Percentiles rank a stretch among this genome's conserved stretches.
These are phyloP conservation scores for Straminergon stramineum DNA, from an alignment of 225 moss, liverwort and hornwort species.

Conservation along the genomic window DNA sequence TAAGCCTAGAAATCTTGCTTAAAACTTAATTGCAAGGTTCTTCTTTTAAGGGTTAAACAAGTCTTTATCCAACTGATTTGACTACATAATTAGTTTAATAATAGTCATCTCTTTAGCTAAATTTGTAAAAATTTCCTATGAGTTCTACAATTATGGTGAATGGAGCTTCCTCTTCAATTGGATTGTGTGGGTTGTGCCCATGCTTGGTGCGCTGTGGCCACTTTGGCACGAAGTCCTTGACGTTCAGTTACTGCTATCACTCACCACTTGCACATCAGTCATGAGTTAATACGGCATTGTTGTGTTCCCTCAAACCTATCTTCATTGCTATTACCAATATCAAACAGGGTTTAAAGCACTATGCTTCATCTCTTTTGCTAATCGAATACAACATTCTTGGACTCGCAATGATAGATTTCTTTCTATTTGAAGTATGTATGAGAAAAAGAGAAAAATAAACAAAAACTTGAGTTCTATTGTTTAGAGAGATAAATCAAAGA, in stretches of 20 bases:
- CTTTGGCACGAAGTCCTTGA: constrained; percentile 3
- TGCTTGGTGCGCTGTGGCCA: neutral
- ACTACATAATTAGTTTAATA: neutral
- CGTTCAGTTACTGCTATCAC: neutral
- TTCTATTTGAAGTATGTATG: too few species aligned
- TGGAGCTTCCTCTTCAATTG: neutral
- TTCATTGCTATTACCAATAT: neutral
- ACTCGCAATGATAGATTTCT: accelerated
- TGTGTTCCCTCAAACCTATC: neutral
- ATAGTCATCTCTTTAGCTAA: accelerated
- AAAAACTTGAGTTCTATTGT: neutral
- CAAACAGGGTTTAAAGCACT: neutral
- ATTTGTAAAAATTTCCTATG: neutral
- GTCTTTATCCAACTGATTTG: too few species aligned
- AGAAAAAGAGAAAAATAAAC: neutral
- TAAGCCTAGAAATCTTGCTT: neutral
- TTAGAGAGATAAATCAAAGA: neutral
- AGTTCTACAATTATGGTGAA: too few species aligned
- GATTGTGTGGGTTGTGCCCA: neutral
- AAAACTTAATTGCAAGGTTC: neutral
- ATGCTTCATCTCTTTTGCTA: neutral
- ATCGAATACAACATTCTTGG: neutral
- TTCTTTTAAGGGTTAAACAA: neutral
- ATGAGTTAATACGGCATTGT: neutral
- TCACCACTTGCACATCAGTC: neutral